Evolutionary conservation across 2,329 filamentous ascomycete species (phyloP), one percentile per base, ranked within the genome.

Genomic region (Aspergillus felis): DNA sequence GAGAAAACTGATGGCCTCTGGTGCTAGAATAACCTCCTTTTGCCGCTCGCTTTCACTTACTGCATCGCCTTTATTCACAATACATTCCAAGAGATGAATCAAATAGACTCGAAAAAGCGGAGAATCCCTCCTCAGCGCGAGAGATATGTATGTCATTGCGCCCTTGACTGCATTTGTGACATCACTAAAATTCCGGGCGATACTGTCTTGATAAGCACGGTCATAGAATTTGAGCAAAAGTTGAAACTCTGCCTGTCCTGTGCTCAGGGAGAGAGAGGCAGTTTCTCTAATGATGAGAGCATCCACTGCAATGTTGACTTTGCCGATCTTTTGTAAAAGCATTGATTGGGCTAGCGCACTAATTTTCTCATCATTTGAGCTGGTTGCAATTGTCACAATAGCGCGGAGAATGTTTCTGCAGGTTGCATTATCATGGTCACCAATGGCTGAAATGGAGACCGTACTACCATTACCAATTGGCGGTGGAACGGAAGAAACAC

Each of bases 361-460:
- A 54, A 99, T 96, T 76, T 97, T 96, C 58, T 91, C 87, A 67
- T 99, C 92, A 50, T 88, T 84, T 70, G 88, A 92, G 57, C 85
- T 87, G 24, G 83, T 85, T 0, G 94, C 91, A 70, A 99, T 91
- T n/a, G 87, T 87, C 57, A 95, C 93, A 60, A 99, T 93, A 0
- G 93, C 91, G 69, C 95, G 88, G n/a, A 97, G 87, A n/a, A 97
- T 89, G 61, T 93, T 95, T 38, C 87, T 85, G 70, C 95, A 92
- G 0, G 92, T 87, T 29, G 86, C 78, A 4, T 87, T 85, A 1
- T 96, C 92, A 66, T 95, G 91, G 50, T 94, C 89, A 22, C 87
- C 87, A 59, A 82, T 85, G 41, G 88, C 80, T 27, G 87, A 83
- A 27, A 99, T 76, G 1, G 93, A 96, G 55, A 96, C 89, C 42